Base-by-base conservation (phyloP, 768 basidiomycete species). In the Pulveroboletus sp. region DNA sequence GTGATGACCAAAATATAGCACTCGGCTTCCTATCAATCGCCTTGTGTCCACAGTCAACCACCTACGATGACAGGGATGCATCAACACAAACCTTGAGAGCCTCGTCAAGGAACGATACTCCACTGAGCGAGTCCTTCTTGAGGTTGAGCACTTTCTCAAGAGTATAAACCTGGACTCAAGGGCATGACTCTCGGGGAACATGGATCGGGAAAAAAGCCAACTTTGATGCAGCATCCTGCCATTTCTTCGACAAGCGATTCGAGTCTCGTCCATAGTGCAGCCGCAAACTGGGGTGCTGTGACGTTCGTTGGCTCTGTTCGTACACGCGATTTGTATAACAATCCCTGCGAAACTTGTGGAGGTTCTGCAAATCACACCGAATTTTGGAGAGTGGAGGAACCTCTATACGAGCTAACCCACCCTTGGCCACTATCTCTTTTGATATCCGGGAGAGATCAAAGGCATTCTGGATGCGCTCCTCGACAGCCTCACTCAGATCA, bases 91-190 rank as follows among this genome's bases (percentile, higher is more conserved):
- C 92, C 74, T 93, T 89, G 87, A 97, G 88, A 0, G 88, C 91
- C 64, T 94, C 93, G 46, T 96, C 94, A 26, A 98, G 70, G 69
- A 98, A 98, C 3, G 86, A 57, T 0, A 77, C 70, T 51, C 90
- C 86, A 0, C 89, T 84, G 31, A 78, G 71, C 0, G 85, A 74
- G 62, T 98, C 94, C 65, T 81, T 86, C 73, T 97, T 97, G 61
- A 95, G 68, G 60, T 80, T 83, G 32, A 98, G 73, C 2, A 98
- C 95, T 62, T 93, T 96, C 69, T 98, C 95, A 6, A 99, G 79
- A 2, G 87, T 88, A 67, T 98, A 95, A 6, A 98, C 91, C 92
- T 93, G 15, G 18, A 39, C 3, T 6, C 27, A 56, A 26, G 36
- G 9, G 10, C 12, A 3, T 47, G 32, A 57, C 21, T 31, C 28